phyloP scores from a whole-genome alignment of 1,284 basidiomycete species.

The Leccinum griseonigrum region DNA sequence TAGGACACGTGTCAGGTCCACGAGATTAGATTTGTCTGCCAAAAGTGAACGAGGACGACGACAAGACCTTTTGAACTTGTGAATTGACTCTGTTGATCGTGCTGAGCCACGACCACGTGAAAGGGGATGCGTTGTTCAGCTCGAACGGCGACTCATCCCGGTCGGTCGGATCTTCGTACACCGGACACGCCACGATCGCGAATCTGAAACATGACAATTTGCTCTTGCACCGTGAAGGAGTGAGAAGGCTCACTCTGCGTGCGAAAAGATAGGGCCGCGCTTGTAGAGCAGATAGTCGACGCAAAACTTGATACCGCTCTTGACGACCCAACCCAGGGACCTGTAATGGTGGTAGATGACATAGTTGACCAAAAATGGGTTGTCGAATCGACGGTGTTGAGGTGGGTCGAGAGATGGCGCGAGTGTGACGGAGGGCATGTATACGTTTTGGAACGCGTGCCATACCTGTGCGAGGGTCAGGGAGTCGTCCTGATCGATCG shows the following conservation, averaged over 20 bases:
- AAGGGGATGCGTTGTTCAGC: conserved; percentile 65
- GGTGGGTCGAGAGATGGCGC: conserved; percentile 34
- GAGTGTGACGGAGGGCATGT: conserved; percentile 31
- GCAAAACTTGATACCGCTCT: conserved; percentile 96
- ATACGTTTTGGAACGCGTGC: conserved; percentile 53
- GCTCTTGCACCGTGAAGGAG: neutral
- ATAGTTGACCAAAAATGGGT: conserved; percentile 92
- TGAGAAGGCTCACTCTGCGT: conserved; percentile 77
- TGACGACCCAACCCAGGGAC: conserved; percentile 97
- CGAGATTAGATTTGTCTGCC: neutral
- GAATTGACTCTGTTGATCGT: conserved; percentile 97
- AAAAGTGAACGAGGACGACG: conserved; percentile 9
- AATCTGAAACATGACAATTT: conserved; percentile 56
- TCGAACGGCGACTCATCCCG: conserved; percentile 57
- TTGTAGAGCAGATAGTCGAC: conserved; percentile 95
- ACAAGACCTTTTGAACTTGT: conserved; percentile 91
- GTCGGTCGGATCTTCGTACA: conserved; percentile 83
- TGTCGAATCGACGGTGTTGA: conserved; percentile 63
- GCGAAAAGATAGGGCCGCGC: conserved; percentile 90
- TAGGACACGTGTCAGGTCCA: conserved; percentile 30
- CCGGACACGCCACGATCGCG: conserved; percentile 84
- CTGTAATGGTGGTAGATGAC: conserved; percentile 94
- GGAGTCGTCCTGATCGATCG: conserved; percentile 41
- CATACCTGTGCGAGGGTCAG: conserved; percentile 59
- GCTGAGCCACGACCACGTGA: conserved; percentile 94